Evolutionary conservation across 1,284 basidiomycete genomes (phyloP).

Genomic region (Ustilago loliicola): DNA sequence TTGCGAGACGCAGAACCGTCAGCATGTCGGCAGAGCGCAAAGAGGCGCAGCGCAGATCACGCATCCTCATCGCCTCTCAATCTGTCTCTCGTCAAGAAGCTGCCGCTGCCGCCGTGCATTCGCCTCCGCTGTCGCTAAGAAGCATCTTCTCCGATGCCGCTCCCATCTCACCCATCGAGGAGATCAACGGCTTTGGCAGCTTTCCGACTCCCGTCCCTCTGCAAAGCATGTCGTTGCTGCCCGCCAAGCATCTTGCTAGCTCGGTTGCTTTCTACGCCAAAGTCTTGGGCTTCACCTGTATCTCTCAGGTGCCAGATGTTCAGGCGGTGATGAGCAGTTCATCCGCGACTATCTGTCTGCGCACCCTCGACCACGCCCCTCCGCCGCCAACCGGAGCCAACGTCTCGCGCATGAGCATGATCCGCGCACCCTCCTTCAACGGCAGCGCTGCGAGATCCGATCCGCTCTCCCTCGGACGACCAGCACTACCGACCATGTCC

Average conservation of each 20-base stretch:
- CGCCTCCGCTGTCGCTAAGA: constrained; percentile 19
- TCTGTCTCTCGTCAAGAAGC: constrained; percentile 7
- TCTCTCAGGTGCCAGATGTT: constrained; percentile 24
- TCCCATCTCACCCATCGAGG: constrained; percentile 24
- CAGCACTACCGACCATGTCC: constrained; percentile 25
- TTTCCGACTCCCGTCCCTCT: constrained; percentile 9
- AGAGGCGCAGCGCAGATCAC: constrained; percentile 40
- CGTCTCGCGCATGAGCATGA: constrained; percentile 16
- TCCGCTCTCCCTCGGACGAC: constrained; percentile 8
- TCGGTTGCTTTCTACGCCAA: constrained; percentile 42
- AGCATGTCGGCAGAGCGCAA: constrained; percentile 32
- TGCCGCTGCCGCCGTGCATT: constrained; percentile 6
- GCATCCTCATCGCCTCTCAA: constrained; percentile 21
- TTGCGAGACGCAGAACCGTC: constrained; percentile 23
- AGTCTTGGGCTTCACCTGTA: constrained; percentile 37
- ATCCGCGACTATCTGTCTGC: constrained; percentile 35
- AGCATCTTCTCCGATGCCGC: constrained; percentile 12
- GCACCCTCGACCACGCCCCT: constrained; percentile 23
- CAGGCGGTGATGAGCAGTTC: constrained; percentile 42
- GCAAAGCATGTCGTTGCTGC: constrained; percentile 34
- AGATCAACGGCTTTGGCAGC: constrained; percentile 23
- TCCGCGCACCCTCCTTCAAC: neutral
- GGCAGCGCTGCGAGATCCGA: neutral
- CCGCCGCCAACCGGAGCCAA: constrained; percentile 17
- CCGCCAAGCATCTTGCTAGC: constrained; percentile 30